These are phyloP conservation scores for Globisporangium lucens DNA, from an alignment of 352 stramenopile genomes.

Conservation along the genomic window DNA sequence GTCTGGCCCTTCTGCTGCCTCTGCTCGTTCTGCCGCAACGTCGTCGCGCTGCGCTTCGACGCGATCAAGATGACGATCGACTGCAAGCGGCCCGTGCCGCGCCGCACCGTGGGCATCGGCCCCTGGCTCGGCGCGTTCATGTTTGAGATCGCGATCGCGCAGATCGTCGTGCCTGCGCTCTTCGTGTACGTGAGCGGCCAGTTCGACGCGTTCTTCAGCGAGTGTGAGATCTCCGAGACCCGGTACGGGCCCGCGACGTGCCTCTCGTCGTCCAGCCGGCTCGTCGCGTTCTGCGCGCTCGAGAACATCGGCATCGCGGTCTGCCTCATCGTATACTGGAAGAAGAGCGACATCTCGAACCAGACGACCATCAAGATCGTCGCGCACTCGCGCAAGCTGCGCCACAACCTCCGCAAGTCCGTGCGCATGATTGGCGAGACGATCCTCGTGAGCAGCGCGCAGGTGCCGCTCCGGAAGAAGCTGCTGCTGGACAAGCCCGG, in stretches of 20 bases:
- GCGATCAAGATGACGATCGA: slow-evolving; percentile 66
- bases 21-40: slow-evolving; percentile 50
- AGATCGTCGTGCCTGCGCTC: slow-evolving; percentile 45
- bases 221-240: slow-evolving; percentile 31
- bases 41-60: slow-evolving; percentile 51
- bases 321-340: slow-evolving; percentile 48
- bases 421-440: slow-evolving; percentile 58
- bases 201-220: slow-evolving; percentile 46
- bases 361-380: slow-evolving; percentile 54
- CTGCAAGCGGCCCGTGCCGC: slow-evolving; percentile 52
- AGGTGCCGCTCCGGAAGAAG: slow-evolving; percentile 1
- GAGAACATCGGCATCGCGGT: slow-evolving; percentile 55
- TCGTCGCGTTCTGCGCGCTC: slow-evolving; percentile 39
- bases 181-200: slow-evolving; percentile 70
- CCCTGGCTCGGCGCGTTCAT: slow-evolving; percentile 49
- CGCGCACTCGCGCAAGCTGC: slow-evolving; percentile 46
- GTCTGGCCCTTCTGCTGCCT: slow-evolving; percentile 63
- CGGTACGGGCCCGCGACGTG: slow-evolving; percentile 41
- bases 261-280: slow-evolving; percentile 20
- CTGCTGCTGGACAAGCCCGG: background rate
- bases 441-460: slow-evolving; percentile 31
- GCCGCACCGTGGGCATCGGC: slow-evolving; percentile 51
- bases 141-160: slow-evolving; percentile 50
- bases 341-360: slow-evolving; percentile 50
- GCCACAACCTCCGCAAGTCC: slow-evolving; percentile 54